A percentile compares a stretch with the other conserved stretches of the same genome.
Evolutionary conservation across 1,139 yeast species (phyloP).

Genomic region (Saccharomycopsis hybrid): DNA sequence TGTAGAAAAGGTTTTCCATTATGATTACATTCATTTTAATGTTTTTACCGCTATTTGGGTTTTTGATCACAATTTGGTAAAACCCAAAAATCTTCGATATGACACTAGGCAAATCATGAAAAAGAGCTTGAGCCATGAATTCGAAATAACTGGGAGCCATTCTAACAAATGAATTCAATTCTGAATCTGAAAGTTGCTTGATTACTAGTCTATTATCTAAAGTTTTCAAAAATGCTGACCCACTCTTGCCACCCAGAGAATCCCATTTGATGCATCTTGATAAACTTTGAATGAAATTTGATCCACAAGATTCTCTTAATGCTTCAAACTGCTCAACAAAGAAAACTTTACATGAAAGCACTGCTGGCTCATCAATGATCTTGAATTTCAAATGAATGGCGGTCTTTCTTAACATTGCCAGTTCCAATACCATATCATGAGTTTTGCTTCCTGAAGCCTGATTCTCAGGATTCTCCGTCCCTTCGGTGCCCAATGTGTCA

Average conservation of each 20-base stretch:
- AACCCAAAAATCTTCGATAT: constrained; percentile 93
- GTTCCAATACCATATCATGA: constrained; percentile 39
- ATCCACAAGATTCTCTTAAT: constrained; percentile 73
- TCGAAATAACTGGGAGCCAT: constrained; percentile 97
- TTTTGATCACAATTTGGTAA: constrained; percentile 85
- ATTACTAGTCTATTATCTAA: constrained; percentile 84
- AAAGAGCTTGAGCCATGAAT: constrained; percentile 91
- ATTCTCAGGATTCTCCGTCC: constrained; percentile 21
- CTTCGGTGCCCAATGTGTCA: constrained; percentile 11
- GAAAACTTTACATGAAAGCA: constrained; percentile 85
- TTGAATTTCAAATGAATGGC: constrained; percentile 90
- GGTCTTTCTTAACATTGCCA: constrained; percentile 68
- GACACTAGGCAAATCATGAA: constrained; percentile 91
- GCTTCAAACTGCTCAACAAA: constrained; percentile 97
- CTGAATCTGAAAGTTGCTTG: constrained; percentile 82
- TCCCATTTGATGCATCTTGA: constrained; percentile 95
- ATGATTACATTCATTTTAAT: constrained; percentile 87
- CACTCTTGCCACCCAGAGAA: constrained; percentile 93
- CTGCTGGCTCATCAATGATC: constrained; percentile 79
- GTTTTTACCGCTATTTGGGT: constrained; percentile 65
- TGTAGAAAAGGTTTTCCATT: constrained; percentile 92
- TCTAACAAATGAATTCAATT: constrained; percentile 86
- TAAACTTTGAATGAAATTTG: constrained; percentile 76
- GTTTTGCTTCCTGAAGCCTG: constrained; percentile 8
- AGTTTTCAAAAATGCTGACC: constrained; percentile 89